Percentiles rank a stretch among this genome's conserved stretches.
Evolutionary conservation across 176 grass and related monocot species (phyloP).

Genomic region (Hsuehochloa calcarea): DNA sequence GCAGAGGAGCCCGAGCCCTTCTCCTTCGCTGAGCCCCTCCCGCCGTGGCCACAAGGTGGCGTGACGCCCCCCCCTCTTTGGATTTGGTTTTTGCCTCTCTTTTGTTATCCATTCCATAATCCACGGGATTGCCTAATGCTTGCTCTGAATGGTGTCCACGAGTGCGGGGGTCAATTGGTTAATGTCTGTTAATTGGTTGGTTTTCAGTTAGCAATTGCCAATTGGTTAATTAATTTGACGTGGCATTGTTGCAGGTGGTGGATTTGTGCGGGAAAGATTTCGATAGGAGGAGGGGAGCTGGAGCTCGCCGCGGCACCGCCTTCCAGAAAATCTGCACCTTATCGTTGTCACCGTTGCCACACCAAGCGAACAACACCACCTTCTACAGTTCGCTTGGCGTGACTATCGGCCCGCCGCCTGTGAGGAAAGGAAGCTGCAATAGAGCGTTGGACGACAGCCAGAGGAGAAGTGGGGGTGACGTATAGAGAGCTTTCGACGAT

Average conservation of each 20-base stretch:
- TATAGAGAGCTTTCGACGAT: no score
- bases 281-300: slow-evolving; percentile 36
- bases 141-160: not conserved
- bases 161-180: not conserved
- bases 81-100: not conserved
- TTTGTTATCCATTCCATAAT: not conserved
- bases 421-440: no score
- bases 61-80: not conserved
- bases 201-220: no score
- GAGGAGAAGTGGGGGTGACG: no score
- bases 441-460: no score
- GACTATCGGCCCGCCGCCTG: no score
- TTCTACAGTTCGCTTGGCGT: no score
- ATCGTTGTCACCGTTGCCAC: no score
- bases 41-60: slow-evolving; percentile 52
- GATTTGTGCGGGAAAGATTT: slow-evolving; percentile 57
- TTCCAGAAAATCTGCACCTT: no score
- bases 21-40: slow-evolving; percentile 50
- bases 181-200: no score
- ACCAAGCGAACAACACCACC: no score
- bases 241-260: slow-evolving; percentile 45
- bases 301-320: no score
- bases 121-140: not conserved
- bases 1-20: slow-evolving; percentile 47
- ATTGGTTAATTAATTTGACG: not conserved